Percentiles rank a stretch among this genome's conserved stretches.
These are phyloP conservation scores for Chalciporus sp. DNA, from an alignment of 1,284 basidiomycete genomes.

Conservation along the genomic window DNA sequence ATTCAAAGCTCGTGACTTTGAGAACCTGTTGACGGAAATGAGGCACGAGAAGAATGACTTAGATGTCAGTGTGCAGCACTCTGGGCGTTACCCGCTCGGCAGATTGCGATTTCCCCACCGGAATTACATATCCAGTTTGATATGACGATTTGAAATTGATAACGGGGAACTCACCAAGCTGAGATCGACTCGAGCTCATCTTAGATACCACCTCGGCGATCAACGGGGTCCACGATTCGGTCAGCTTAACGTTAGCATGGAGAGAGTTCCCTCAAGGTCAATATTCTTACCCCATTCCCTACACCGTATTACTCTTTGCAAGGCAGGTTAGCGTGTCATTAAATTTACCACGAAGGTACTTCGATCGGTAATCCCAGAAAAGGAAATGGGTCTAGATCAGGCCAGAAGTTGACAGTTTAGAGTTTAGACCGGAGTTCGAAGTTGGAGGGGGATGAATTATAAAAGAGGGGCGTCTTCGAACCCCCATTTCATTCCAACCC, in stretches of 20 bases:
- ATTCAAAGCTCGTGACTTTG: background rate
- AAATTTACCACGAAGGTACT: slow-evolving; percentile 13
- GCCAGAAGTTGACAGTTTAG: slow-evolving; percentile 22
- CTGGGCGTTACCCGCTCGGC: background rate
- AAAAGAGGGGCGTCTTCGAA: slow-evolving; percentile 40
- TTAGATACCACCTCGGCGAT: too few species aligned
- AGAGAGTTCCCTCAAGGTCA: background rate
- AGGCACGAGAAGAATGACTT: too few species aligned
- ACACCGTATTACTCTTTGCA: too few species aligned
- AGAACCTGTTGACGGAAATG: slow-evolving; percentile 13
- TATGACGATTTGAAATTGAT: slow-evolving; percentile 33
- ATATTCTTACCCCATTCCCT: background rate
- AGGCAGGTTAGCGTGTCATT: background rate
- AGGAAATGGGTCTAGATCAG: slow-evolving; percentile 27
- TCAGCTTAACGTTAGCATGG: background rate
- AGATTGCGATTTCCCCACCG: slow-evolving; percentile 7
- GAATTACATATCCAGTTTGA: background rate
- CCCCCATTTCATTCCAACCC: slow-evolving; percentile 31
- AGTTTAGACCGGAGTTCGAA: slow-evolving; percentile 54
- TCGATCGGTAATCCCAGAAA: slow-evolving; percentile 22
- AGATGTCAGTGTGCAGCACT: too few species aligned
- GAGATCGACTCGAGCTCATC: too few species aligned
- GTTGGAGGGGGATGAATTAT: slow-evolving; percentile 44
- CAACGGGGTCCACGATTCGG: background rate
- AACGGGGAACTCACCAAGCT: slow-evolving; percentile 4